Conservation (phyloP, 1,284 basidiomycete genomes). For the Marasmius fiardii region DNA sequence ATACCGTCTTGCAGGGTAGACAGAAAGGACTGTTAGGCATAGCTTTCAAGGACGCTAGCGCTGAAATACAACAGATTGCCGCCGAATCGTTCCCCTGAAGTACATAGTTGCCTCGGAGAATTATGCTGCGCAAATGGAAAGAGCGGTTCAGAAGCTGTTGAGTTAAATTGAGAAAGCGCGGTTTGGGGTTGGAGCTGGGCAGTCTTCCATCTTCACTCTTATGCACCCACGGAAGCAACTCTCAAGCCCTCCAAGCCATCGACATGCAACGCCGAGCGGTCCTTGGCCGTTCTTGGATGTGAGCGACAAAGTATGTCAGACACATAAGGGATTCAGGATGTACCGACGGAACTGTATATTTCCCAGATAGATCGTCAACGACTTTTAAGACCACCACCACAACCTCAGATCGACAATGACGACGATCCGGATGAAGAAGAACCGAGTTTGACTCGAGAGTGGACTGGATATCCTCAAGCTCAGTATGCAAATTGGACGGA, state of each 20-base stretch:
- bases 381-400: background rate
- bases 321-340: too few species aligned
- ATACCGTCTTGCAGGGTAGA: background rate
- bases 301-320: background rate
- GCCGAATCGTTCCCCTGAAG: background rate
- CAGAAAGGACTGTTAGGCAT: too few species aligned
- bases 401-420: background rate
- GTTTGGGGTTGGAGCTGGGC: too few species aligned
- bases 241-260: background rate
- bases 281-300: slow-evolving; percentile 2
- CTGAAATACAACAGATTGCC: background rate
- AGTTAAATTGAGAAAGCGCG: too few species aligned
- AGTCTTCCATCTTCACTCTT: background rate
- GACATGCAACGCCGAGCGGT: slow-evolving; percentile 1
- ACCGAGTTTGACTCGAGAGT: background rate
- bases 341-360: background rate
- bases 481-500: background rate
- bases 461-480: background rate
- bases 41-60: background rate
- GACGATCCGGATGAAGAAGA: background rate
- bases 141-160: too few species aligned
- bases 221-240: background rate
- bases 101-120: background rate
- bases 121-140: background rate
- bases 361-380: background rate